Evolutionary conservation across 2,329 filamentous ascomycete genomes (phyloP).

Genomic region (Aureobasidium sp.): DNA sequence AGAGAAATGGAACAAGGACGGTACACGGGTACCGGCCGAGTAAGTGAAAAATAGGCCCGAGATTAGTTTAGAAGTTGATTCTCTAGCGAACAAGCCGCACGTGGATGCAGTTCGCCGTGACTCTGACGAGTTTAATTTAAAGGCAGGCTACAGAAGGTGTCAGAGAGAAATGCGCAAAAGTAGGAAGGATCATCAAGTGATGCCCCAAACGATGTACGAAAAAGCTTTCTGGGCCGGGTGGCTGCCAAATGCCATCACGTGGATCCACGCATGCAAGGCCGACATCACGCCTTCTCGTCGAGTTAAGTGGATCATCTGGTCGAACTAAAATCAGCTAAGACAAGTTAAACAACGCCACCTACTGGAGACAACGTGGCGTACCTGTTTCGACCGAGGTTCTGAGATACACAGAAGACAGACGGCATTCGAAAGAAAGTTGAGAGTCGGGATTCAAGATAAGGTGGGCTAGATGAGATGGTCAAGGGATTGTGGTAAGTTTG

Average conservation of each 20-base stretch:
- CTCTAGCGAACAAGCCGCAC: not conserved
- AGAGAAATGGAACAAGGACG: not conserved
- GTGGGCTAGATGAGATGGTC: not conserved
- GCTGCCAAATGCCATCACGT: not conserved
- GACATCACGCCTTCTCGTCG: not conserved
- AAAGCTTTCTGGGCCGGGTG: not conserved
- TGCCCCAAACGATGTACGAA: not conserved
- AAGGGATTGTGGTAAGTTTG: not conserved
- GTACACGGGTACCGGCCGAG: not conserved
- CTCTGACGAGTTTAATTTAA: not conserved
- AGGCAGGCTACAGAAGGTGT: conserved; percentile 3
- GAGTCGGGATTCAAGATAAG: not conserved
- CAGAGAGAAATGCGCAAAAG: not conserved
- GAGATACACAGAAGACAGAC: not conserved
- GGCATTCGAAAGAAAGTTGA: not conserved
- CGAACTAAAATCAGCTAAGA: conserved; percentile 1
- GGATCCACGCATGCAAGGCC: not conserved
- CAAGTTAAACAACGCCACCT: conserved; percentile 6
- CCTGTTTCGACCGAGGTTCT: not conserved
- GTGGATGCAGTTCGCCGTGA: conserved; percentile 2
- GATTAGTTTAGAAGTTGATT: not conserved
- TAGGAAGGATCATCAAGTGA: conserved; percentile 4
- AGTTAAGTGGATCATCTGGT: conserved; percentile 7
- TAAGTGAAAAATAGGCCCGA: conserved; percentile 7
- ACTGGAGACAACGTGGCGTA: not conserved